These are phyloP conservation scores for Leptomonas pyrrhocoris DNA, from an alignment of 208 protist species.

Conservation along the genomic window DNA sequence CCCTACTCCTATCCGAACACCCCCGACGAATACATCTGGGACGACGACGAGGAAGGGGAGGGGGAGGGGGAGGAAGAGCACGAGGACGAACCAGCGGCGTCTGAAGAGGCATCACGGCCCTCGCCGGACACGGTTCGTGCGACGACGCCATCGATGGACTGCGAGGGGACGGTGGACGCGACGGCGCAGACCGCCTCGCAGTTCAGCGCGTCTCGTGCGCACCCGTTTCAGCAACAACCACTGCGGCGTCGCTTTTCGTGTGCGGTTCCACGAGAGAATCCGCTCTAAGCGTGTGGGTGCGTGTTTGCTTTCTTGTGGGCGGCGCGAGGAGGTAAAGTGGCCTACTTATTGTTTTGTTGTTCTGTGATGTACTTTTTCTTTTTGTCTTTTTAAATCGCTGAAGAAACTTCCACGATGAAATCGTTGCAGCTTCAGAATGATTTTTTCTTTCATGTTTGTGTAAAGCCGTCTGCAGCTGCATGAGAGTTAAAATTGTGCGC, in stretches of 20 bases:
- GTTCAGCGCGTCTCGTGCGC: neutral
- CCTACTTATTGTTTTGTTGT: no score
- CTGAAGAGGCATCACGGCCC: neutral
- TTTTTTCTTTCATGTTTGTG: no score
- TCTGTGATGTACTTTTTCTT: no score
- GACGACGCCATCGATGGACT: neutral
- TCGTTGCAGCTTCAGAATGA: no score
- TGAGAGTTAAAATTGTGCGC: no score
- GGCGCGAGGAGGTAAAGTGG: no score
- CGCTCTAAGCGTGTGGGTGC: neutral
- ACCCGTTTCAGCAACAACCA: slow-evolving; percentile 15
- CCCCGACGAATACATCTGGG: slow-evolving; percentile 13
- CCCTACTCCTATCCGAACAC: slow-evolving; percentile 6
- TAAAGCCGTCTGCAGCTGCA: no score
- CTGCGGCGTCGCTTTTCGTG: slow-evolving; percentile 11
- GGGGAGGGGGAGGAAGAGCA: no score
- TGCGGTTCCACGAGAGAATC: neutral
- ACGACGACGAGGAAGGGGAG: no score
- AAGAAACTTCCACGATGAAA: no score
- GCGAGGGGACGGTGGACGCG: neutral
- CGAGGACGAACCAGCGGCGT: neutral
- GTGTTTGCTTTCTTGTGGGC: neutral
- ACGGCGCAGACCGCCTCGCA: neutral
- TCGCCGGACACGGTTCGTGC: neutral
- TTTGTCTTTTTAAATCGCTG: no score